A percentile compares a stretch with the other conserved stretches of the same genome.
These are phyloP conservation scores for Deakozyma indianensis DNA, from an alignment of 805 yeast genomes.

Conservation along the genomic window DNA sequence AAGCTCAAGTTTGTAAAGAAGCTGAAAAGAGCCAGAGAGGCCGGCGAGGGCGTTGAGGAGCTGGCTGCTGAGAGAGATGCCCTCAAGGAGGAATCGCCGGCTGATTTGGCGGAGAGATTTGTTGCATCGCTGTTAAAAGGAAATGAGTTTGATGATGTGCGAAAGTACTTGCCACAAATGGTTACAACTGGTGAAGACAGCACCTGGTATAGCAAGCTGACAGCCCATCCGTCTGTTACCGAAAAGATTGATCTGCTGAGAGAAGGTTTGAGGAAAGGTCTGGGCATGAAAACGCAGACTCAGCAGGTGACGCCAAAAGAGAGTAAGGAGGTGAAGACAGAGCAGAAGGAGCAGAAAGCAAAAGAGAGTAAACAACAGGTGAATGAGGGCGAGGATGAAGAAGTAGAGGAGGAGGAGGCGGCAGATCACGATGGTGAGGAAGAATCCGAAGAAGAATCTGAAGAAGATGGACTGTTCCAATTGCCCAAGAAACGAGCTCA, in stretches of 20 bases:
- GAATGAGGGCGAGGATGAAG: neutral
- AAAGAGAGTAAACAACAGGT: constrained; percentile 7
- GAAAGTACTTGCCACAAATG: constrained; percentile 9
- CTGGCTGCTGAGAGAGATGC: constrained; percentile 13
- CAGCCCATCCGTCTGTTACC: constrained; percentile 18
- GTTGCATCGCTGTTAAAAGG: neutral
- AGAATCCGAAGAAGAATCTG: constrained; percentile 5
- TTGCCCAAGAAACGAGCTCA: constrained; percentile 5
- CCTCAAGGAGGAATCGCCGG: constrained; percentile 10
- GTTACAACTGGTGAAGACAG: constrained; percentile 13
- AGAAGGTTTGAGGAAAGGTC: constrained; percentile 1
- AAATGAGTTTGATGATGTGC: constrained; percentile 6
- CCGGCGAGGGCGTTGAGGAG: constrained; percentile 6
- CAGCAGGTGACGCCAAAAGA: constrained; percentile 1
- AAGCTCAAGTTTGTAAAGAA: constrained; percentile 14
- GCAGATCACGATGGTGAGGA: constrained; percentile 11
- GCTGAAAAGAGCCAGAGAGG: constrained; percentile 6
- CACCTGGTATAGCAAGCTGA: constrained; percentile 24
- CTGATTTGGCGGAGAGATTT: constrained; percentile 7
- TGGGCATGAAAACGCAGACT: constrained; percentile 5
- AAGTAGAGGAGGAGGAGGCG: constrained; percentile 9
- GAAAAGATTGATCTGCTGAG: constrained; percentile 6
- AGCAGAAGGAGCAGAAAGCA: constrained; percentile 13
- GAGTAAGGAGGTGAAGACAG: constrained; percentile 6
- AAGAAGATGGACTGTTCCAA: constrained; percentile 22